These are phyloP conservation scores for Morella rubra DNA, from an alignment of 306 rosid species.

Conservation along the genomic window DNA sequence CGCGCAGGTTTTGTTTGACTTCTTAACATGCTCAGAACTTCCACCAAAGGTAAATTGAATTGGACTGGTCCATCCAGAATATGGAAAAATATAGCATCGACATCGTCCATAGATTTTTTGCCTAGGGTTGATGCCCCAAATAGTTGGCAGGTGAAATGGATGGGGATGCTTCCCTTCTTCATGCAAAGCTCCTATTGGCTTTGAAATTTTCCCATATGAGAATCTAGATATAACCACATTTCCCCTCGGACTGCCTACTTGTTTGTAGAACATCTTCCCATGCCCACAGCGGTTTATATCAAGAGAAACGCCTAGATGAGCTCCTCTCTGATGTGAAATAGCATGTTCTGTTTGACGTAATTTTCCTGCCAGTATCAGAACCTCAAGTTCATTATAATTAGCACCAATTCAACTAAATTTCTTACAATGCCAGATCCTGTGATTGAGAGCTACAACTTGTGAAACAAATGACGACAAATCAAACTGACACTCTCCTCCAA, in stretches of 20 bases:
- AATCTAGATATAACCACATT: conserved; percentile 33
- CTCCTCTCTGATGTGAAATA: conserved; percentile 38
- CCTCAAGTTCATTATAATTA: background rate
- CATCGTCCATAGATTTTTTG: conserved; percentile 40
- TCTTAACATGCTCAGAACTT: conserved; percentile 39
- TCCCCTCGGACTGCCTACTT: conserved; percentile 27
- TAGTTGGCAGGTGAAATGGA: conserved; percentile 30
- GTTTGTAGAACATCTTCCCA: conserved; percentile 20
- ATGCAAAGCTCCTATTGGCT: conserved; percentile 24
- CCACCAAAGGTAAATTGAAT: conserved; percentile 33
- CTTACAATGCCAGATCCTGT: background rate
- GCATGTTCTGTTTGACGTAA: conserved; percentile 39
- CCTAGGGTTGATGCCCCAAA: conserved; percentile 29
- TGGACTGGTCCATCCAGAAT: conserved; percentile 31
- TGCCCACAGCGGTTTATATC: conserved; percentile 11
- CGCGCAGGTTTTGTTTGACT: conserved; percentile 47
- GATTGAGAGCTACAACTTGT: background rate
- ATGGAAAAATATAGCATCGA: conserved; percentile 38
- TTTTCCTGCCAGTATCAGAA: conserved; percentile 54
- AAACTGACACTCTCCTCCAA: background rate
- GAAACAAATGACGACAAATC: background rate
- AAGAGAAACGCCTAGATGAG: conserved; percentile 30
- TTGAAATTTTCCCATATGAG: conserved; percentile 34
- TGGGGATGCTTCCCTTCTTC: conserved; percentile 23
- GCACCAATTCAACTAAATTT: background rate